Conservation (phyloP, 495 filamentous ascomycete species). For the Neurospora sp. region DNA sequence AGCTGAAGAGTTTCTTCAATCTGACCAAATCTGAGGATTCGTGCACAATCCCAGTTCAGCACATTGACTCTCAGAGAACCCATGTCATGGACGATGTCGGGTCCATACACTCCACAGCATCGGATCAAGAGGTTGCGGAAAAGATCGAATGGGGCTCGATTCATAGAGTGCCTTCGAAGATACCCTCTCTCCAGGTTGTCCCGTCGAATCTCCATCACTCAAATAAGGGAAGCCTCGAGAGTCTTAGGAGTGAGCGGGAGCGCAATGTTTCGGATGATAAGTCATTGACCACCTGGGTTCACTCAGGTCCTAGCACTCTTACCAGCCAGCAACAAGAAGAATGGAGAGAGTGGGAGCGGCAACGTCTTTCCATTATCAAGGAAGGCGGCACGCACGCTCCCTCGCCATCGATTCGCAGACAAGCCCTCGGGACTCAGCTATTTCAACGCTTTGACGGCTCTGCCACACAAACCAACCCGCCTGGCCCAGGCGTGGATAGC, state of each 20-base stretch:
- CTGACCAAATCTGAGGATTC: constrained; percentile 32
- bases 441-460: constrained; percentile 5
- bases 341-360: constrained; percentile 38
- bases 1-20: constrained; percentile 49
- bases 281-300: constrained; percentile 70
- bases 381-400: constrained; percentile 46
- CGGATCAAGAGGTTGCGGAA: background rate
- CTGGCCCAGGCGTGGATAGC: constrained; percentile 39
- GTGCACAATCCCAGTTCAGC: constrained; percentile 35
- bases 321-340: constrained; percentile 27
- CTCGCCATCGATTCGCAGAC: constrained; percentile 28
- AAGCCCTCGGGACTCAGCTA: constrained; percentile 7
- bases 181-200: constrained; percentile 29
- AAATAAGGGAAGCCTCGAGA: constrained; percentile 42
- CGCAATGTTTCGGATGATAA: constrained; percentile 39
- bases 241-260: constrained; percentile 37
- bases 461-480: background rate
- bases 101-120: background rate
- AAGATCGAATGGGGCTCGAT: constrained; percentile 22
- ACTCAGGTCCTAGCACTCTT: constrained; percentile 42
- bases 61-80: constrained; percentile 38
- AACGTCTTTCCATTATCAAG: constrained; percentile 56
- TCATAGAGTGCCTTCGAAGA: constrained; percentile 30
- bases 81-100: constrained; percentile 29
- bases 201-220: constrained; percentile 32